Conservation (phyloP, 305 asterid species). For the Rubia tinctorum region DNA sequence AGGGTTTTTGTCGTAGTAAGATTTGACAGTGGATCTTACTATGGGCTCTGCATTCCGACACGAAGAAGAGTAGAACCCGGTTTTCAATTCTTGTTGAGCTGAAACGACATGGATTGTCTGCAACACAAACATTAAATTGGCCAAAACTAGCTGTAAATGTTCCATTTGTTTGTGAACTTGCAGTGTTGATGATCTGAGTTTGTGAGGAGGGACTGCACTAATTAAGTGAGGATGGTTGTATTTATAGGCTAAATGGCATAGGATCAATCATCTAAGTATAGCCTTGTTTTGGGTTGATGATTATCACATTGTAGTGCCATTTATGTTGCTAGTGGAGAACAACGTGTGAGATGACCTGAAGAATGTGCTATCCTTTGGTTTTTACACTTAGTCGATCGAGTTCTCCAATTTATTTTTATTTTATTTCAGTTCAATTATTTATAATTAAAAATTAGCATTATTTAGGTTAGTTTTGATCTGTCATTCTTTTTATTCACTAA, state of each 20-base stretch:
- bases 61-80: conserved; percentile 57
- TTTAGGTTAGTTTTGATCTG: too few relatives aligned
- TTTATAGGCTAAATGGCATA: conserved; percentile 13
- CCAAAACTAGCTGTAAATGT: conserved; percentile 16
- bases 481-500: too few relatives aligned
- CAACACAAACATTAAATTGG: conserved; percentile 15
- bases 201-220: background rate
- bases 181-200: background rate
- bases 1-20: conserved; percentile 37
- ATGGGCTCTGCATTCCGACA: conserved; percentile 64
- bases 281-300: background rate
- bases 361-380: conserved; percentile 7
- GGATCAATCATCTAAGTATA: background rate
- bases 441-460: too few relatives aligned
- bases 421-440: too few relatives aligned
- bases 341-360: conserved; percentile 20
- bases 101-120: conserved; percentile 11
- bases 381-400: background rate
- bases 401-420: too few relatives aligned
- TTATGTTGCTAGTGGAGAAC: conserved; percentile 20
- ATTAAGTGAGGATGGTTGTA: background rate
- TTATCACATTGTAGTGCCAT: background rate
- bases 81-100: conserved; percentile 29
- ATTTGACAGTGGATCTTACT: conserved; percentile 55
- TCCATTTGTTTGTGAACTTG: conserved; percentile 19